Percentiles rank a stretch among this genome's conserved stretches.
Evolutionary conservation across 176 grass and related monocot species (phyloP).

Genomic region (Olyra latifolia): DNA sequence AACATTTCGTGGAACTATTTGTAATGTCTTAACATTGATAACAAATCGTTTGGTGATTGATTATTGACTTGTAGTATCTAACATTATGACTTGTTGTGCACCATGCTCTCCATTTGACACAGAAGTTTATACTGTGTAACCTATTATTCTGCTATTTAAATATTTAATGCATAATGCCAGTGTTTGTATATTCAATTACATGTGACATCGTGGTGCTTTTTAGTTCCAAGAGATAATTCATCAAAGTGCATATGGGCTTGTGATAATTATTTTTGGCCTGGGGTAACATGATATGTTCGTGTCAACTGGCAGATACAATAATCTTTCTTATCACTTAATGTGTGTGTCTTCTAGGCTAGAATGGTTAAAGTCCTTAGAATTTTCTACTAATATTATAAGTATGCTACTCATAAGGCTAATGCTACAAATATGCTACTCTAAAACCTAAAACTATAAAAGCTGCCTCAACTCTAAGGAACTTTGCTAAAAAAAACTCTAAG

Average conservation of each 20-base stretch:
- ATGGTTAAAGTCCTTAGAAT: not conserved
- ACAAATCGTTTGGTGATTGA: not conserved
- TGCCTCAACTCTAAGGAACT: not conserved
- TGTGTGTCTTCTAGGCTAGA: not conserved
- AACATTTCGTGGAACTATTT: not conserved
- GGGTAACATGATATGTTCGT: not conserved
- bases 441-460: not conserved
- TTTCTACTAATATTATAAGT: not conserved
- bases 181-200: not conserved
- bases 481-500: not conserved
- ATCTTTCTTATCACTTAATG: not conserved
- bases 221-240: not conserved
- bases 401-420: not conserved
- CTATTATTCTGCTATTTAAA: not conserved
- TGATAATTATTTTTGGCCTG: not conserved
- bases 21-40: not conserved
- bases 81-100: not conserved
- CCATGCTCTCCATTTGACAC: not conserved
- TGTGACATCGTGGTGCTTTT: not conserved
- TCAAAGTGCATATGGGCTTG: not conserved
- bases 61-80: not conserved
- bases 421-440: not conserved
- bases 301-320: not conserved
- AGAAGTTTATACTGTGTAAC: not conserved
- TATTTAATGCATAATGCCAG: not conserved